phyloP scores from a whole-genome alignment of 2,329 filamentous ascomycete genomes.

The Aspergillus amoenus region DNA sequence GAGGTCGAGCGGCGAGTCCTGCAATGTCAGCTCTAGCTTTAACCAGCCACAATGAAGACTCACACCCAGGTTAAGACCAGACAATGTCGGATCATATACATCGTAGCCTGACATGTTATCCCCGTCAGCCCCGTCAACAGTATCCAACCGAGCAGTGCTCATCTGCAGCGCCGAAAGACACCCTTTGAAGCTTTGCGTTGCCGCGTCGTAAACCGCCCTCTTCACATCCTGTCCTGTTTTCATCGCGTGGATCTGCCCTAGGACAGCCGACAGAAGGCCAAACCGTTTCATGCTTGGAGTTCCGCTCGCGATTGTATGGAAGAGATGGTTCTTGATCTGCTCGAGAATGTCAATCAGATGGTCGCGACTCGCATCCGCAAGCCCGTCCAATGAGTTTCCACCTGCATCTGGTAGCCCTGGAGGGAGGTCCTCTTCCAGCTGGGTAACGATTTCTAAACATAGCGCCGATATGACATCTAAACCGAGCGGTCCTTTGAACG shows the following conservation, averaged over 20 bases:
- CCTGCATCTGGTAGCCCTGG: neutral
- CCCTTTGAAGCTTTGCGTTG: neutral
- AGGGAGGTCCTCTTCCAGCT: no score
- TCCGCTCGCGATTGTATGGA: neutral
- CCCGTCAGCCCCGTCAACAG: neutral
- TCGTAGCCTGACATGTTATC: neutral
- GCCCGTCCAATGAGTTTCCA: conserved; percentile 13
- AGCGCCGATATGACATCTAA: no score
- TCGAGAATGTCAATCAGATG: conserved; percentile 19
- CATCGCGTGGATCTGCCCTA: neutral
- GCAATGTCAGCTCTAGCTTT: neutral
- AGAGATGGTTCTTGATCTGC: conserved; percentile 10
- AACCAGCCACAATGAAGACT: neutral
- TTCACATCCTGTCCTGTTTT: neutral
- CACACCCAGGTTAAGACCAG: neutral
- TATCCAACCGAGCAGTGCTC: neutral
- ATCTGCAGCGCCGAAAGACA: neutral
- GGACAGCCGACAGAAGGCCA: neutral
- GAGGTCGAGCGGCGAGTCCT: neutral
- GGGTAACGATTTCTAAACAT: no score
- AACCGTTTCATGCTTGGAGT: neutral
- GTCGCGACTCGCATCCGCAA: conserved; percentile 17
- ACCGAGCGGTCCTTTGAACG: no score
- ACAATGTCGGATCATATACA: neutral
- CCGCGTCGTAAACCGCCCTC: neutral